Base-by-base conservation (phyloP, 1,139 yeast species). In the Scheffersomyces titani region DNA sequence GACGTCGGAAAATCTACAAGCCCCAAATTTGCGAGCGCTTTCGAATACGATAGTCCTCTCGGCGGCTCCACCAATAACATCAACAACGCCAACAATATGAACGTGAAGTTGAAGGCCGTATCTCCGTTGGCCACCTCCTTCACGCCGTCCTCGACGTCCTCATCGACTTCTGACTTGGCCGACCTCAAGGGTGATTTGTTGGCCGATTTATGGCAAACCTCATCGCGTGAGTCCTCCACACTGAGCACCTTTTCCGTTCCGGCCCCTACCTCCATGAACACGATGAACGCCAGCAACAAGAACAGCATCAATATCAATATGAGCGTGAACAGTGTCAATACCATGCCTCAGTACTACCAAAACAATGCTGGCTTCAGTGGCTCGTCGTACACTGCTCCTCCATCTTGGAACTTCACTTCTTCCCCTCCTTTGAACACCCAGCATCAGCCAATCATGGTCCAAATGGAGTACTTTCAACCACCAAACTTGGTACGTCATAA, bases 201-300 rank as follows among this genome's bases (percentile, higher is more conserved):
- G 61, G 72, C 77, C 9, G 79, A 74, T 52, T 70, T 75, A 57
- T 75, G 80, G 80, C 74, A 68, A 54, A 64, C 70, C 18, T 61
- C 16, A 57, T 58, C 54, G 47, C 58, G 19, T 56, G 57, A 46
- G 19, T 44, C 54, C 11, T 40, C 51, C 44, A 47, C 55, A 1
- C 50, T 47, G 48, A 46, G 49, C 49, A 22, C 49, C 22, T 46
- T 19, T 46, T 46, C 49, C 16, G 49, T 22, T 7, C 40, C 40
- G 40, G 49, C 22, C 24, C 49, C 52, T 16, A 52, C 49, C 47
- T 22, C 52, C 18, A n/a, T 18, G 7, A 45, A 48, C 50, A 18
- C 40, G n/a, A 48, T 49, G 45, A 36, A 16, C 50, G 36, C 18
- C 48, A 21, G 21, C 40, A 40, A 22, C 49, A 19, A 22, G 18